phyloP scores from a whole-genome alignment of 176 grass and related monocot genomes.

The Carex myosuroides region DNA sequence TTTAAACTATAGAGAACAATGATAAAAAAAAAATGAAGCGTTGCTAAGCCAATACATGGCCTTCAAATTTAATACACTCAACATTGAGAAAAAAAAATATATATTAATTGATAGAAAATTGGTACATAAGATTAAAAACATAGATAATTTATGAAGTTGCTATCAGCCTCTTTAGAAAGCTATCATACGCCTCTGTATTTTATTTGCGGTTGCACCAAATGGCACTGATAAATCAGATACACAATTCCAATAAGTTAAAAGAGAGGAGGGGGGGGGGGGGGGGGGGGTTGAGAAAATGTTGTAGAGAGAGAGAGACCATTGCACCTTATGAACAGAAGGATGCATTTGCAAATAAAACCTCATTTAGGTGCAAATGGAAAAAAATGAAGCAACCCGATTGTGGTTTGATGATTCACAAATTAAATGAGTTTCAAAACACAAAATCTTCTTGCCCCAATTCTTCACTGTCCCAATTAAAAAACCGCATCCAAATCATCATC shows the following conservation, averaged over 20 bases:
- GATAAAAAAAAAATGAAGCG: neutral
- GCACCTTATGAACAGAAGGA: neutral
- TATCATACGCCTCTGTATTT: neutral
- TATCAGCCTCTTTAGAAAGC: too few species aligned
- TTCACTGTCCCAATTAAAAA: constrained; percentile 14
- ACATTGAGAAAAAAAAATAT: neutral
- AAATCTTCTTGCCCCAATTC: neutral
- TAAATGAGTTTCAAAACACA: neutral
- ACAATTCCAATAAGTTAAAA: neutral
- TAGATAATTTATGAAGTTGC: neutral
- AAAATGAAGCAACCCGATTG: neutral
- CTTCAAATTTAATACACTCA: neutral
- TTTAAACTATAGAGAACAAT: neutral
- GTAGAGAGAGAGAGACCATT: neutral
- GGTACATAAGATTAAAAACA: neutral
- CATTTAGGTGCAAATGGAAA: neutral
- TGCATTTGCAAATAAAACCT: neutral
- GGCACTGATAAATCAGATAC: too few species aligned
- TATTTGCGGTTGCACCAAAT: neutral
- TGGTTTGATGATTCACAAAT: neutral
- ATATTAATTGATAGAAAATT: neutral
- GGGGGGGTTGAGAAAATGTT: too few species aligned
- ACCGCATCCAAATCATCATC: constrained; percentile 11
- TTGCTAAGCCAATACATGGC: neutral
- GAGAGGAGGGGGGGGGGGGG: neutral